Evolutionary conservation across 2,329 filamentous ascomycete genomes (phyloP), one percentile per base, ranked within the genome.

Genomic region (Talaromyces atroroseus): DNA sequence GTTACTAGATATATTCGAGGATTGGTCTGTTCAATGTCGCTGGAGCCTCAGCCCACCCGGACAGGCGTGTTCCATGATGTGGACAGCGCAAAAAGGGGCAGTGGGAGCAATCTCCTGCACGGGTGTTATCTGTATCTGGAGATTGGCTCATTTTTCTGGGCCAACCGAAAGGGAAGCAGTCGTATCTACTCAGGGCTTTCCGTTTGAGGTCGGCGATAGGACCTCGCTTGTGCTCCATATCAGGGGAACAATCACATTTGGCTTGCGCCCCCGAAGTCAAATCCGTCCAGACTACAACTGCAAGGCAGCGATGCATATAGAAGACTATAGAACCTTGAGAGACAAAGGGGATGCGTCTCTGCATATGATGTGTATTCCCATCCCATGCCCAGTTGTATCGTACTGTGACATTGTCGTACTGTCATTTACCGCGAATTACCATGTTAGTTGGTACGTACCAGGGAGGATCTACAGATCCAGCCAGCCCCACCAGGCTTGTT

Each of bases 1-100:
- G n/a, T 45, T 21, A 21, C 46, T 57, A 57, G 49, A 49, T 52
- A 57, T 54, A 54, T 24, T 40, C 21, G 23, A 21, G 6, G 32
- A 36, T 14, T 36, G 5, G 32, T 44, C 7, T 44, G 2, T 40
- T 18, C 36, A 8, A 12, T 38, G 12, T 5, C 11, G 34, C 34
- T n/a, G 34, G 14, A 40, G 36, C 6, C 5, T 20, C n/a, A 18
- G 36, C 14, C 32, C 32, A 36, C 32, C n/a, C 32, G 32, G 32
- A 14, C 32, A 12, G 32, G 16, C 14, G 11, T 36, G 3, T 32
- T 51, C 14, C 11, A 32, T 10, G 11, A 32, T 32, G 49, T 44
- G 49, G 24, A 12, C 24, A n/a, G 44, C 40, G 12, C 5, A 38
- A 47, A 53, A 46, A n/a, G 51, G 42, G n/a, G 40, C 14, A 12